A percentile compares a stretch with the other conserved stretches of the same genome.
These are phyloP conservation scores for Oleoguttula mirabilis DNA, from an alignment of 495 filamentous ascomycete genomes.

Conservation along the genomic window DNA sequence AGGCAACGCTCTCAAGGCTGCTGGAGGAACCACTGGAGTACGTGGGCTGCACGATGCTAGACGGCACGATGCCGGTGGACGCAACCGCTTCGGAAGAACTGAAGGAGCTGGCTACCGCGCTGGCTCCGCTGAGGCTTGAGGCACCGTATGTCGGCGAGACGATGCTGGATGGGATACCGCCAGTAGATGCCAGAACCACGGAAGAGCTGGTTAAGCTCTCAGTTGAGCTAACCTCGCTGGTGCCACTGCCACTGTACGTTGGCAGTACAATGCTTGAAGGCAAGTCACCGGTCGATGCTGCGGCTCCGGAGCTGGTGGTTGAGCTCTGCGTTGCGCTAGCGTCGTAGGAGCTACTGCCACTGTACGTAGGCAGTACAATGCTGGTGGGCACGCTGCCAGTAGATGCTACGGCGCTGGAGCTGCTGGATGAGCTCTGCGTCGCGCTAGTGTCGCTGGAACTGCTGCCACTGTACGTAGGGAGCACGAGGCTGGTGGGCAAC, in stretches of 20 bases:
- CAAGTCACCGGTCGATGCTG: constrained; percentile 9
- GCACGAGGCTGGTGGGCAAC: neutral
- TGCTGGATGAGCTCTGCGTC: neutral
- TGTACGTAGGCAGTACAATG: neutral
- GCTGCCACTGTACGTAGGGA: neutral
- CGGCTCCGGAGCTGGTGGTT: neutral
- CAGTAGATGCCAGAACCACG: constrained; percentile 3
- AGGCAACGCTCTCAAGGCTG: too few relatives aligned
- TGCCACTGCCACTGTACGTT: neutral
- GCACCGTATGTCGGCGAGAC: neutral
- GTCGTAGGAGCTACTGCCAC: neutral
- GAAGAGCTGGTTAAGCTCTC: neutral
- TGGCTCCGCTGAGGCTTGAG: too few relatives aligned
- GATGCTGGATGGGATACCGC: constrained; percentile 1
- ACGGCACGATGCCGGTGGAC: too few relatives aligned
- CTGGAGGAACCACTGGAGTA: too few relatives aligned
- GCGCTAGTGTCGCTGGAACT: neutral
- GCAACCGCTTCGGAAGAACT: too few relatives aligned
- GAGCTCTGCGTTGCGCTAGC: neutral
- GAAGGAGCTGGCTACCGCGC: too few relatives aligned
- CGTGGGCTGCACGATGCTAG: constrained; percentile 9
- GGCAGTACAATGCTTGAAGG: neutral
- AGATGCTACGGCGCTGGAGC: neutral
- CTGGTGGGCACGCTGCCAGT: constrained; percentile 5
- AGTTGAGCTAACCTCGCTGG: neutral